These are phyloP conservation scores for Dendrocalamus latiflorus DNA, from an alignment of 202 grass and related monocot genomes.

Conservation along the genomic window DNA sequence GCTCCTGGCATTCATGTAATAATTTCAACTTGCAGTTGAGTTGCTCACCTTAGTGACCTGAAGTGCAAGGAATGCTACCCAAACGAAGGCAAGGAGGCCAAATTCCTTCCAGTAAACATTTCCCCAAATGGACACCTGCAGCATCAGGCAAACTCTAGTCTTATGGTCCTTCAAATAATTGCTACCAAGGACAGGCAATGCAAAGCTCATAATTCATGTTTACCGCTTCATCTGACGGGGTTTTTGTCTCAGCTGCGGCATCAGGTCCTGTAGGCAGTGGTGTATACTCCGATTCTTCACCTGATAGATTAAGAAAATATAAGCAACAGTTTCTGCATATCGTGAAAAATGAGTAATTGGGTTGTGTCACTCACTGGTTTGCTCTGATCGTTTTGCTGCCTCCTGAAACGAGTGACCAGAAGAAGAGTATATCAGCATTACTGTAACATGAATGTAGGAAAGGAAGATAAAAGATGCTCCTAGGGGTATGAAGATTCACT, in stretches of 20 bases:
- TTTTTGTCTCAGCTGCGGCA: background rate
- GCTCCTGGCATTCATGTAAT: background rate
- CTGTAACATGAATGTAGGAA: background rate
- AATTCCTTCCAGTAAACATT: slow-evolving; percentile 74
- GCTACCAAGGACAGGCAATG: background rate
- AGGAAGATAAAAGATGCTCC: background rate
- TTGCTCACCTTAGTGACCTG: slow-evolving; percentile 56
- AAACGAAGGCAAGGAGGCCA: slow-evolving; percentile 61
- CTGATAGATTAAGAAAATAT: slow-evolving; percentile 7
- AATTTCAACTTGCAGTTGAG: background rate
- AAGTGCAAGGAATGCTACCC: slow-evolving; percentile 63
- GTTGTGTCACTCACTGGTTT: slow-evolving; percentile 20
- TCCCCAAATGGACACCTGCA: slow-evolving; percentile 45
- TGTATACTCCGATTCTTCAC: slow-evolving; percentile 45
- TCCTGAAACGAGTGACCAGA: slow-evolving; percentile 40
- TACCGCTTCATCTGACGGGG: slow-evolving; percentile 31
- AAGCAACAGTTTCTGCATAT: background rate
- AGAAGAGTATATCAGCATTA: background rate
- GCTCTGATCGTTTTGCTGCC: slow-evolving; percentile 31
- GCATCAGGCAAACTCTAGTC: background rate
- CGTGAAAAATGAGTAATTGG: background rate
- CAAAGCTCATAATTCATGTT: background rate
- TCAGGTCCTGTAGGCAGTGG: slow-evolving; percentile 26
- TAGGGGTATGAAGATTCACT: too few species aligned
- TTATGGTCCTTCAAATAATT: background rate